Evolutionary conservation across 495 filamentous ascomycete genomes (phyloP), one percentile per base, ranked within the genome.

Genomic region (Daldinia grandis): DNA sequence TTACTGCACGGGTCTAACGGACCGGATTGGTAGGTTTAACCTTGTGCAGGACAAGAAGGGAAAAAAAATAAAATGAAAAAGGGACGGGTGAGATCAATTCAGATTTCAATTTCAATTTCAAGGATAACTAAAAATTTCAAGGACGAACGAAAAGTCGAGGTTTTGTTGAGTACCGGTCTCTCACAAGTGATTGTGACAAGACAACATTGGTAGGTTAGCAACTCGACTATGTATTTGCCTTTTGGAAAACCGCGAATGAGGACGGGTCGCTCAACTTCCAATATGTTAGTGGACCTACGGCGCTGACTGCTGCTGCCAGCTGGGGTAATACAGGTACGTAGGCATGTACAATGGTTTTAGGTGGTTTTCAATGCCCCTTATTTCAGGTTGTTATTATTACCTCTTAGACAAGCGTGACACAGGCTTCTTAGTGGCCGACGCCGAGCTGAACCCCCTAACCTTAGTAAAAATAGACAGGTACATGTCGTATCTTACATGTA

Each of bases 341-440:
- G n/a, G n/a, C n/a, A 51, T 1, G 21, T 54, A 28, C 9, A 30
- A 44, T 28, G 55, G 63, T 66, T 70, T 62, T 70, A 70, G 62
- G 62, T 72, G 59, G 69, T 54, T 62, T 71, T 63, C 25, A 37
- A 56, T 54, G 59, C 64, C 69, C 69, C 64, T 72, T 72, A 72
- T 72, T 72, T 68, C 64, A 63, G 64, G 59, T 68, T 42, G 47
- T 55, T 64, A 64, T 64, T 60, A 56, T 30, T 56, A n/a, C 31
- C 12, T 19, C 51, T 33, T 55, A 27, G 28, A 12, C 10, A 51
- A 28, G 49, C 49, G 12, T 51, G 15, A 59, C 59, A 64, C 47
- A 25, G 56, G 21, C 56, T 40, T 40, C 31, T 30, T 50, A 54
- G 57, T 44, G 67, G 67, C 38, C 44, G 40, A 55, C 60, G 61